Evolutionary conservation across 108 stramenopile species (phyloP).

Genomic region (Cylindrotheca fusiformis): DNA sequence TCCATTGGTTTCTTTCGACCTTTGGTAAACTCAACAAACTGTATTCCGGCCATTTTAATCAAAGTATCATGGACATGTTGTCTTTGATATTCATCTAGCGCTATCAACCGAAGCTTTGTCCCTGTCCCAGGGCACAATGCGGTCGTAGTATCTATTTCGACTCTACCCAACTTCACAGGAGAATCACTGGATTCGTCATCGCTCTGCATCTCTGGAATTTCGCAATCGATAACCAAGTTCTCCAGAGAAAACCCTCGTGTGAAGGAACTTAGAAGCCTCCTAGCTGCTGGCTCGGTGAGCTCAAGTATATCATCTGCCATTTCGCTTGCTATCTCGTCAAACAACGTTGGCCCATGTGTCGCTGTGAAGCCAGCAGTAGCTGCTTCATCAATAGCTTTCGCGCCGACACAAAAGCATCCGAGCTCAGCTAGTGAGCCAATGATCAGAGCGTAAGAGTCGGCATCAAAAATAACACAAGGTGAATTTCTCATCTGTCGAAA

Average conservation of each 20-base stretch:
- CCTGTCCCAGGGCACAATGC: conserved; percentile 64
- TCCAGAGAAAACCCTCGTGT: not conserved
- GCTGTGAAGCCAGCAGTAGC: conserved; percentile 23
- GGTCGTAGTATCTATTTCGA: conserved; percentile 44
- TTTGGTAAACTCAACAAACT: conserved; percentile 21
- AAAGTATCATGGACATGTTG: conserved; percentile 59
- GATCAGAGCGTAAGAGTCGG: conserved; percentile 64
- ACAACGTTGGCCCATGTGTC: conserved; percentile 54
- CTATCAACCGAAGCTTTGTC: conserved; percentile 64
- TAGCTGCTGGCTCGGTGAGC: conserved; percentile 52
- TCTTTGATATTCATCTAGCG: conserved; percentile 54
- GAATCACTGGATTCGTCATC: not conserved
- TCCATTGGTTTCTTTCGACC: not conserved
- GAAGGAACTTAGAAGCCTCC: conserved; percentile 41
- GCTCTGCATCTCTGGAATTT: not conserved
- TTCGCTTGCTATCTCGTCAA: conserved; percentile 65
- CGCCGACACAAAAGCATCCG: conserved; percentile 49
- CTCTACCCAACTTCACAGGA: conserved; percentile 33
- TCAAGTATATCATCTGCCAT: conserved; percentile 76
- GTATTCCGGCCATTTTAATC: conserved; percentile 42
- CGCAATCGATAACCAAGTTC: not conserved
- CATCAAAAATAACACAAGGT: conserved; percentile 55
- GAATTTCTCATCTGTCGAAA: conserved; percentile 57
- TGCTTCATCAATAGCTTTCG: conserved; percentile 40
- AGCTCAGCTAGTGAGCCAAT: conserved; percentile 57